Base-by-base conservation (phyloP, 306 rosid genomes). In the Cicer pinnatifidum region DNA sequence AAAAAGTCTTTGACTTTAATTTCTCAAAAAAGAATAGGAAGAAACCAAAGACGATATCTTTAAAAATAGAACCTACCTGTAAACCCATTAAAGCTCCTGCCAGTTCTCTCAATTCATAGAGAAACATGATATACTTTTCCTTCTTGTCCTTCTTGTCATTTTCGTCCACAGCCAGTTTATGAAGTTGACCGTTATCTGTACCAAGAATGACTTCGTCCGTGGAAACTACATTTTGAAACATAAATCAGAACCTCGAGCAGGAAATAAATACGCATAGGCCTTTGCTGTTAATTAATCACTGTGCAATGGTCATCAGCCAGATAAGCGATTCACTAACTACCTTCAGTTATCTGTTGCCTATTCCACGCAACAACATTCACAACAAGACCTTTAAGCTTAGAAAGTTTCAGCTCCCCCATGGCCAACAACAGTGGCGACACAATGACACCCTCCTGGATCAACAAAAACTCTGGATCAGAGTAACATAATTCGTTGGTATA, bases 301-400 rank as follows among this genome's bases (percentile, higher is more conserved):
- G 41, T 57, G 53, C 40, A 39, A 60, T 37, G 51, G 78, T 60
- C 66, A 69, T 38, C 37, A 63, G 13, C 37, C 75, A 39, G 39
- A 40, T 48, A 68, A 61, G 41, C 23, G 52, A 69, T 48, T 35
- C 76, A 61, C 15, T n/a, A 13, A 53, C 45, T 69, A 93, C 98
- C 96, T 88, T 91, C 98, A 67, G 98, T 94, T 72, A 94, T 94
- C 80, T 82, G 94, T 48, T 87, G 98, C 75, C 84, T 85, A 63
- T 89, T 94, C 97, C 98, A 94, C 46, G 98, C 95, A 83, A 91
- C 97, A 16, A 92, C 81, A 79, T 94, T 94, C 78, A 94, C 95
- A 54, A 94, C 87, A 66, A 91, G 91, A 60, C 97, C 98, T 78
- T 82, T 91, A 78, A 93, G 76, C 86, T 83, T 93, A n/a, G n/a